Conservation (phyloP, 176 grass and related monocot species). For the Triticum dicoccoides region DNA sequence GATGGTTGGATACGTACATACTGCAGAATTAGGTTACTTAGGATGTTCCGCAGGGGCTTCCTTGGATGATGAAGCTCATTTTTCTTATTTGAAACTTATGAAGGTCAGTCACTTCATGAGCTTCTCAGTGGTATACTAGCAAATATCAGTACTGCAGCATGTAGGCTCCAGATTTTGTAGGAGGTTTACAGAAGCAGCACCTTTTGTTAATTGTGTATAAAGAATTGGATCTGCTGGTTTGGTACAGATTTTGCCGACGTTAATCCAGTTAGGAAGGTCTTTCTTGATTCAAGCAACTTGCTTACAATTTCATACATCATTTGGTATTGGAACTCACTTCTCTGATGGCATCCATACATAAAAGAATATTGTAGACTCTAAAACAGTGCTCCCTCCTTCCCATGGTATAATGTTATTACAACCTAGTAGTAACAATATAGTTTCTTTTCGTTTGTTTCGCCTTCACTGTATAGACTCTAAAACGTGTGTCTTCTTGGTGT, state of each 20-base stretch:
- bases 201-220: slow-evolving; percentile 7
- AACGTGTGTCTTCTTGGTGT: not conserved
- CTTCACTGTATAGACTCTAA: not conserved
- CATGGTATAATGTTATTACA: no score
- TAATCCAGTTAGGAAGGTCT: slow-evolving; percentile 17
- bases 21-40: not conserved
- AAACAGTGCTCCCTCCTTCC: not conserved
- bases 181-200: slow-evolving; percentile 1
- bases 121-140: not conserved
- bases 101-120: not conserved
- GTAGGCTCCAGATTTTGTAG: slow-evolving; percentile 16
- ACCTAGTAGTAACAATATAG: not conserved
- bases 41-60: slow-evolving; percentile 26
- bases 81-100: not conserved
- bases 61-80: slow-evolving; percentile 12
- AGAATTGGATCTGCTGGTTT: not conserved
- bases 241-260: slow-evolving; percentile 13
- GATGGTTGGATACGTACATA: not conserved
- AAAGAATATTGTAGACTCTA: not conserved
- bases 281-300: not conserved
- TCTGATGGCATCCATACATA: not conserved
- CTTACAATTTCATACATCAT: not conserved
- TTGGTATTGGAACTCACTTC: not conserved
- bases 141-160: not conserved
- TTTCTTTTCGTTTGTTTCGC: not conserved